Percentiles rank a stretch among this genome's conserved stretches.
These are phyloP conservation scores for Talaromyces wortmannii DNA, from an alignment of 495 filamentous ascomycete genomes.

Conservation along the genomic window DNA sequence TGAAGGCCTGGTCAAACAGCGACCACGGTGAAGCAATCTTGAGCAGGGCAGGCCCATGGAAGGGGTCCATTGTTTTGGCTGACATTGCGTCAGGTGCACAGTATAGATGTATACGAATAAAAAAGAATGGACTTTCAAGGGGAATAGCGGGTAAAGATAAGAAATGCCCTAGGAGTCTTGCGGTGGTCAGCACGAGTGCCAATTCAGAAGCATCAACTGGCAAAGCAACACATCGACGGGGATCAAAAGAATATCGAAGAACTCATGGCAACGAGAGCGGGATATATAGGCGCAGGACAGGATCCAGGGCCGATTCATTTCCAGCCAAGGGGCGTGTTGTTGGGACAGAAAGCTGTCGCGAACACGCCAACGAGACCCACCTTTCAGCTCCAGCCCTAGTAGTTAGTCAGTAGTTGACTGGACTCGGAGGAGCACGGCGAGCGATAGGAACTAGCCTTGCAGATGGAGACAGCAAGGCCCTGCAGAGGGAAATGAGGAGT, in stretches of 20 bases:
- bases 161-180: neutral
- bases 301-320: neutral
- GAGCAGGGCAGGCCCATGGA: neutral
- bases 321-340: neutral
- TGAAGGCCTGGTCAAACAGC: slow-evolving; percentile 67
- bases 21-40: slow-evolving; percentile 53
- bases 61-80: neutral
- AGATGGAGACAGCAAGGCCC: neutral
- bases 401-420: neutral
- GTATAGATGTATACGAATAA: neutral
- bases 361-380: neutral
- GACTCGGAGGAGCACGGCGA: neutral
- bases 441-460: neutral
- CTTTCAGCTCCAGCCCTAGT: neutral
- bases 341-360: no score
- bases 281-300: neutral
- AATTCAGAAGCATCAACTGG: neutral
- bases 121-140: no score
- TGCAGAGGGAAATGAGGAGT: neutral
- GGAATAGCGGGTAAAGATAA: no score
- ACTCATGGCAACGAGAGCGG: neutral
- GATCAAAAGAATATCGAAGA: neutral
- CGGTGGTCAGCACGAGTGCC: neutral
- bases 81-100: neutral
- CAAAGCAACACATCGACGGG: neutral